Base-by-base conservation (phyloP, 176 grass and related monocot species). In the Zizania latifolia region DNA sequence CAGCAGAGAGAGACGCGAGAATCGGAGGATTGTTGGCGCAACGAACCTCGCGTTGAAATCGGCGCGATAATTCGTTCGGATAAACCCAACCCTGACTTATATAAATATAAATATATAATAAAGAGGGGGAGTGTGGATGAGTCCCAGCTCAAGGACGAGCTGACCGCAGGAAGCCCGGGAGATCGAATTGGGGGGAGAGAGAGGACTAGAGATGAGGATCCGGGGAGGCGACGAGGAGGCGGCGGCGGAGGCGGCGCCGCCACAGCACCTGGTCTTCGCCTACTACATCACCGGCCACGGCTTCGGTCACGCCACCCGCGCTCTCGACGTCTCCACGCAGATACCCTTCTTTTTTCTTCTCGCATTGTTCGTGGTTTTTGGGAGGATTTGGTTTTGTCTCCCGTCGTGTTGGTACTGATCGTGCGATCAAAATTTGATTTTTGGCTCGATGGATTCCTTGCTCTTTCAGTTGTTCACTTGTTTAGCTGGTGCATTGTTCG, bases 281-380 rank as follows among this genome's bases (percentile, higher is more conserved):
- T 99, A 86, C 81, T 99, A 99, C 85, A 81, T 94, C 74, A 99
- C 95, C 62, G 95, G 91, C 66, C 91, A 99, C 58, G 95, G 95
- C 56, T 99, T 99, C 82, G 95, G 91, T 68, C 95, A 99, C 82
- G 95, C 95, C 71, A 99, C 91, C 3, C 91, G 95, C 44, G 86
- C 90, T 37, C 75, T 98, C 30, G 95, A 94, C 86, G 93, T 97
- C 63, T 41, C 6, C n/a, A n/a, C n/a, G n/a, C n/a, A n/a, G n/a
- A n/a, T n/a, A n/a, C n/a, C n/a, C n/a, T 51, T 2, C 30, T 6
- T 11, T 17, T 10, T 2, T 13, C 1, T n/a, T 64, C 10, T 36
- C 19, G 1, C 23, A 3, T 22, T 41, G 38, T 23, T 24, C 12
- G n/a, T n/a, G n/a, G 43, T 51, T 21, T 51, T 6, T n/a, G n/a